Base-by-base conservation (phyloP, 2,329 filamentous ascomycete species). In the Pseudogymnoascus sp. region DNA sequence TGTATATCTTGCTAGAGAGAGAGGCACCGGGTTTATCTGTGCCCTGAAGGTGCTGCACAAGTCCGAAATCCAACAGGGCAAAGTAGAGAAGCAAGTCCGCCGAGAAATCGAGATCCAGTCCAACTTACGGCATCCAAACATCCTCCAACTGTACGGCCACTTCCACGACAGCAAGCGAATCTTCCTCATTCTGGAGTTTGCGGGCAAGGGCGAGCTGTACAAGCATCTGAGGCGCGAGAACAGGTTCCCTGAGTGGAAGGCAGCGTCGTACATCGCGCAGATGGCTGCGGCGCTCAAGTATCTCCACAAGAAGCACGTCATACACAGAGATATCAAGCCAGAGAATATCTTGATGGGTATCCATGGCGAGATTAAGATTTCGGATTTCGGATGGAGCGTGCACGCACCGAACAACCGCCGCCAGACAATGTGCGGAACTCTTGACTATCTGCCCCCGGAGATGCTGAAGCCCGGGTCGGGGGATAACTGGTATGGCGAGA, bases 311-410 rank as follows among this genome's bases (percentile, higher is more conserved):
- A 97, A 97, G 80, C 92, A 97, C 75, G 90, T 97, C 69, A 97
- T 97, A 79, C 93, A 97, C 77, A 85, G 93, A 65, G 93, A 97
- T 71, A 97, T 97, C 79, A 97, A 97, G 80, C 93, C 93, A 2
- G 93, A 97, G 77, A 97, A 97, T 72, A 97, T 97, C 68, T 83
- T 97, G 21, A 88, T 97, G 31, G 93, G 93, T 12, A 92, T 97
- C 65, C 93, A 97, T 73, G 95, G 93, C 68, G 95, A 99, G 80
- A 93, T 99, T 79, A 99, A 99, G 77, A 93, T 99, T 72, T 96
- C 91, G 4, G 95, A 99, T 76, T 99, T 97, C 73, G 93, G 95
- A 60, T 99, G 95, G 95, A 96, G 90, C 74, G 95, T 97, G 3
- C 95, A 99, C 76, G 95, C 95, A 4, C 95, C 95, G 29, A 97